phyloP scores from a whole-genome alignment of 2,329 filamentous ascomycete species.

The Penicillium sp. region DNA sequence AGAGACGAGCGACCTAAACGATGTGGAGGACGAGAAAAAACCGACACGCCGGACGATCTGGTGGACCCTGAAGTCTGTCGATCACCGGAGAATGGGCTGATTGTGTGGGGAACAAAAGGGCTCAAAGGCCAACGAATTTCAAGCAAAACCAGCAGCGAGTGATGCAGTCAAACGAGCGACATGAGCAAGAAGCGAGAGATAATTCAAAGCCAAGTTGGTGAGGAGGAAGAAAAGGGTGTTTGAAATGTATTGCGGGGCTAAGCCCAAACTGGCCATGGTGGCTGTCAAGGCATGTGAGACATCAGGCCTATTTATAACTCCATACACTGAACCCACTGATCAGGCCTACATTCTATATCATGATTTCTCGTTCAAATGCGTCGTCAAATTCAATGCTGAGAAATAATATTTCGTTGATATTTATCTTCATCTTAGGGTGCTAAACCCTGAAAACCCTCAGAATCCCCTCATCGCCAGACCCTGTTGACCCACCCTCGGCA shows the following conservation, averaged over 20 bases:
- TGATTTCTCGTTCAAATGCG: neutral
- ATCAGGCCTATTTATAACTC: conserved; percentile 23
- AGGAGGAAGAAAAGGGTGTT: conserved; percentile 10
- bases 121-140: neutral
- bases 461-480: neutral
- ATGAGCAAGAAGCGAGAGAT: conserved; percentile 5
- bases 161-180: conserved; percentile 10
- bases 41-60: conserved; percentile 5
- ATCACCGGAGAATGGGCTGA: conserved; percentile 15
- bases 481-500: neutral
- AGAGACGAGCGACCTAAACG: conserved; percentile 4
- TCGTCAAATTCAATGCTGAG: neutral
- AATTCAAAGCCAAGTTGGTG: neutral
- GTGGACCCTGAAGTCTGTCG: conserved; percentile 17
- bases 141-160: neutral
- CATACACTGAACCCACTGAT: neutral
- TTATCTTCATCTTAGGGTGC: neutral
- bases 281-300: conserved; percentile 19
- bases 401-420: neutral
- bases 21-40: conserved; percentile 13
- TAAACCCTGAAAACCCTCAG: neutral
- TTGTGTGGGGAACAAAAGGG: neutral
- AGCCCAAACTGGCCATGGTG: conserved; percentile 17
- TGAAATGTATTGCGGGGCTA: conserved; percentile 23
- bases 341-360: neutral